Evolutionary conservation across 306 rosid species (phyloP), one percentile per base, ranked within the genome.

Genomic region (Citrullus amarus): DNA sequence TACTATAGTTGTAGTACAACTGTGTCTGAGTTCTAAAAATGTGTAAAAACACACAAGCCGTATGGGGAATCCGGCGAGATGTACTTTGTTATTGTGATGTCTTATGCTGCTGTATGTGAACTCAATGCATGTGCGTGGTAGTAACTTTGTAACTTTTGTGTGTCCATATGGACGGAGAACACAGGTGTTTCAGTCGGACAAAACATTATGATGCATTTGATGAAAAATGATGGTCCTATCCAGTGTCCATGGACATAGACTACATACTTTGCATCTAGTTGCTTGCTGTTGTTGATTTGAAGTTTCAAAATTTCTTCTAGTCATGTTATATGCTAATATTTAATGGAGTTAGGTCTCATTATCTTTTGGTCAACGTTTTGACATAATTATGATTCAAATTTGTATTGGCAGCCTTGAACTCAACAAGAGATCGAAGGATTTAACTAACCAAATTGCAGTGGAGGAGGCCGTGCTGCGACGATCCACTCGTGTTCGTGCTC

Each of bases 401-500:
- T 39, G 46, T 76, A 68, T 81, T 81, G 58, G 54, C 90, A 93
- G 98, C 79, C 56, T 50, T 36, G 92, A 86, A 69, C 83, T 91
- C 55, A 88, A 89, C 79, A 91, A 87, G 89, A 86, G 90, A 78
- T 79, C 92, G 17, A 93, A 86, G 85, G 94, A 88, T 25, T 79
- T 88, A 81, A 82, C 82, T 71, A 88, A 86, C 63, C 86, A 79
- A 84, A 75, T 82, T 79, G 88, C 84, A 54, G 5, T 78, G 80
- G 98, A 91, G 58, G 96, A 93, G 79, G 86, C 93, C 13, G 84
- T 88, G 57, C 83, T 91, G 56, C 92, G 98, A 83, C 87, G 98
- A 86, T 93, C 98, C 76, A 89, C 96, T 68, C 97, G 98, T 10
- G 97, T 95, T 25, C 90, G 97, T 79, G 96, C 97, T 75, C 93